Base-by-base conservation (phyloP, 306 rosid species). In the Trifolium repens region DNA sequence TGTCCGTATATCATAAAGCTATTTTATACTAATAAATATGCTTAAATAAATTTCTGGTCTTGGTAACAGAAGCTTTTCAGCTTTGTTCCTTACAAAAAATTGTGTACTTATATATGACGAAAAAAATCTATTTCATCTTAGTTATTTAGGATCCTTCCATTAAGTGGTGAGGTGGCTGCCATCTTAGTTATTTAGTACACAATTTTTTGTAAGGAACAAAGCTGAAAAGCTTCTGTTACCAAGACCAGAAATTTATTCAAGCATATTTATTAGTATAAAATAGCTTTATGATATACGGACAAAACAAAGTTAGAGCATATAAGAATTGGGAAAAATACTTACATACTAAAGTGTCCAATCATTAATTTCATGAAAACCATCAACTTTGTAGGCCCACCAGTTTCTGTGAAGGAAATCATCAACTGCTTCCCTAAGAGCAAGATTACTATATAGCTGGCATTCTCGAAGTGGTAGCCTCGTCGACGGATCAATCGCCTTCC, bases 11-110 rank as follows among this genome's bases (percentile, higher is more conserved):
- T 69, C 44, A 55, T 40, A 69, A 69, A 44, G 53, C 32, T 35
- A 74, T 13, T 35, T 78, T 69, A 47, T 9, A 69, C 57, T 68
- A 35, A 78, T 50, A 52, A 68, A 1, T 35, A 15, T 10, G 34
- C 34, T 55, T 55, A 55, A 55, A 22, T 19, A 22, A 55, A 55
- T 10, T 16, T 40, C 10, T 52, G 57, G 57, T 52, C 57, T 52
- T 5, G 57, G 24, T n/a, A 22, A 22, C 2, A 16, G 22, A 52
- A 8, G 10, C 24, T 52, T 52, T 52, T n/a, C 57, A 52, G 57
- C 8, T 52, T n/a, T 52, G 24, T 52, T 52, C 57, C 57, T 17
- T 16, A 52, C 24, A 52, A 52, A 52, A 52, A 50, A n/a, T 50
- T 50, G 55, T 50, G 16, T 15, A 50, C 22, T 50, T 50, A 19